Conservation (phyloP, 2,329 filamentous ascomycete genomes). For the Venturia asperata region DNA sequence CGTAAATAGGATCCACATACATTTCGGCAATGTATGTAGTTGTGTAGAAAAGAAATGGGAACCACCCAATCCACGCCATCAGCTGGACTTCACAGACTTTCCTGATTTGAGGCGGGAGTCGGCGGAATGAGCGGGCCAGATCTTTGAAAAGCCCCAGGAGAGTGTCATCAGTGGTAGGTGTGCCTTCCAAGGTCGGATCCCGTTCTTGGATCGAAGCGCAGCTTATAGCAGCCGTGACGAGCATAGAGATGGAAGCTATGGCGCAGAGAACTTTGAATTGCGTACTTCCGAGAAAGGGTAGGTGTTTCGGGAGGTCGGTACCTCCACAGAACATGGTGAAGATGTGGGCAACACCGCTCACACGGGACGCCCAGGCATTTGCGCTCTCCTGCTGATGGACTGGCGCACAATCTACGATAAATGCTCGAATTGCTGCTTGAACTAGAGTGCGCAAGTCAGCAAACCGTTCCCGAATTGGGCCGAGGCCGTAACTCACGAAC, state of each 20-base stretch:
- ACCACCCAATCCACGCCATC: constrained; percentile 91
- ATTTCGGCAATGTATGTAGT: constrained; percentile 92
- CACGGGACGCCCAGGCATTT: constrained; percentile 87
- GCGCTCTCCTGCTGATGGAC: constrained; percentile 88
- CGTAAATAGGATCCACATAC: constrained; percentile 76
- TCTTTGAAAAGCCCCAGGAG: constrained; percentile 71
- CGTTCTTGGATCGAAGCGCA: constrained; percentile 65
- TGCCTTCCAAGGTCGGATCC: constrained; percentile 67
- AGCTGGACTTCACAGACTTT: constrained; percentile 60
- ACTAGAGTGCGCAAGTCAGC: constrained; percentile 43
- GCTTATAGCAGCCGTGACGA: constrained; percentile 62
- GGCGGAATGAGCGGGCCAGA: constrained; percentile 67
- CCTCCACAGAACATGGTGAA: constrained; percentile 84
- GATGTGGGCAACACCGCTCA: constrained; percentile 84
- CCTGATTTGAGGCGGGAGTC: constrained; percentile 72
- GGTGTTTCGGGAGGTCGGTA: constrained; percentile 62
- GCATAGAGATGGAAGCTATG: constrained; percentile 70
- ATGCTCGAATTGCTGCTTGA: constrained; percentile 83
- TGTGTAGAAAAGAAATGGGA: constrained; percentile 91
- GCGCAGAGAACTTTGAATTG: constrained; percentile 92
- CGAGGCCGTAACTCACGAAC: constrained; percentile 54
- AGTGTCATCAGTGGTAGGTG: constrained; percentile 54
- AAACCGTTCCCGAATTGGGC: background rate
- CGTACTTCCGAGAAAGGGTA: constrained; percentile 75
- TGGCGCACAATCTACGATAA: constrained; percentile 88